Percentiles rank a stretch among this genome's conserved stretches.
phyloP scores from a whole-genome alignment of 2,329 filamentous ascomycete species.

The Fusarium sp. region DNA sequence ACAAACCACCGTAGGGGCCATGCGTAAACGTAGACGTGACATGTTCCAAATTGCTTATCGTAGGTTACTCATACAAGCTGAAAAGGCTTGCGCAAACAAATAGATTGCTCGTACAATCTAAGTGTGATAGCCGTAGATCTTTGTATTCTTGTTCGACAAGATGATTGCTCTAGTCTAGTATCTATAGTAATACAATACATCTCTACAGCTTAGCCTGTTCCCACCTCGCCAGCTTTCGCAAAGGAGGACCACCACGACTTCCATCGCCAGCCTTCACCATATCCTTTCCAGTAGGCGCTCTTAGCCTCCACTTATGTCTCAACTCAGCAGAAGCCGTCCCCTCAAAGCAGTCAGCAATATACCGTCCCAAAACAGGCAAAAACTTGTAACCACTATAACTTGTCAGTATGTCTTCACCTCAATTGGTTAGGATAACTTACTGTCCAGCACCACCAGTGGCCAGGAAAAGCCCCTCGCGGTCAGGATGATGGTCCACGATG shows the following conservation, averaged over 20 bases:
- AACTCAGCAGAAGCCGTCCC: conserved; percentile 45
- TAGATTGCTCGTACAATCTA: not conserved
- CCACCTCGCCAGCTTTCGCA: conserved; percentile 38
- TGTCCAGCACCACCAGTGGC: conserved; percentile 55
- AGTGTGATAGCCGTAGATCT: not conserved
- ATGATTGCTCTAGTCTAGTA: not conserved
- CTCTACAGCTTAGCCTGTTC: conserved; percentile 47
- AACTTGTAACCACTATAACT: conserved; percentile 36
- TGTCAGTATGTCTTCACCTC: not conserved
- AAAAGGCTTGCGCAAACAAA: not conserved
- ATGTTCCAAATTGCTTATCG: not conserved
- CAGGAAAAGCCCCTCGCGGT: conserved; percentile 58
- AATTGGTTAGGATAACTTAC: conserved; percentile 5
- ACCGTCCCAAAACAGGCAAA: conserved; percentile 32
- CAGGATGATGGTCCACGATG: conserved; percentile 67
- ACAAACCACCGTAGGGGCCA: conserved; percentile 39
- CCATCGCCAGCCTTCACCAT: conserved; percentile 45
- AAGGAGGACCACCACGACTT: conserved; percentile 46
- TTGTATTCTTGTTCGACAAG: not conserved
- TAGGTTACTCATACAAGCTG: not conserved
- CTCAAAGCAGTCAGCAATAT: conserved; percentile 50
- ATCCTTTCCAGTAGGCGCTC: conserved; percentile 8
- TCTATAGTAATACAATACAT: not conserved
- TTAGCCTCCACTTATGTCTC: conserved; percentile 48
- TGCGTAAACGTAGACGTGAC: conserved; percentile 40